phyloP scores from a whole-genome alignment of 1,284 basidiomycete species.

The Trichosporon coremiiforme region DNA sequence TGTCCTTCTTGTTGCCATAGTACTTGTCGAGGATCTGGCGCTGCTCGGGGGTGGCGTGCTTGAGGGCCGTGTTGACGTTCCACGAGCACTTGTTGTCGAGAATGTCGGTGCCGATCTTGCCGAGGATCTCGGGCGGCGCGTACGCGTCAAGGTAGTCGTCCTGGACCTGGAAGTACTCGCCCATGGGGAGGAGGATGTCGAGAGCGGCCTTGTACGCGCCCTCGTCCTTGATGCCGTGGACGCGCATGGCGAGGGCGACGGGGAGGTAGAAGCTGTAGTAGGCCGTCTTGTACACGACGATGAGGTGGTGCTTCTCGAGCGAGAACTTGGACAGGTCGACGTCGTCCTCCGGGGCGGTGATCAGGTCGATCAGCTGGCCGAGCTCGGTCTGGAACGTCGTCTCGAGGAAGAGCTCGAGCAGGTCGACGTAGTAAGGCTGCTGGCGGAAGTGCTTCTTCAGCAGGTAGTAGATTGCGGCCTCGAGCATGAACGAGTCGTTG shows the following conservation, averaged over 20 bases:
- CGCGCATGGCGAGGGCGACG: constrained; percentile 88
- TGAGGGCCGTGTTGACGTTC: constrained; percentile 89
- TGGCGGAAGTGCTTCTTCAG: constrained; percentile 84
- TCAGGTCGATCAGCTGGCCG: constrained; percentile 92
- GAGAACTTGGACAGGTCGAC: constrained; percentile 90
- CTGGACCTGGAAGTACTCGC: constrained; percentile 98
- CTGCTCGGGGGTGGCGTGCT: constrained; percentile 66
- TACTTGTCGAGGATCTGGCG: constrained; percentile 66
- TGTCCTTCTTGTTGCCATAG: constrained; percentile 78
- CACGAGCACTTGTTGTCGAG: constrained; percentile 99
- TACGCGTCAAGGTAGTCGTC: constrained; percentile 97
- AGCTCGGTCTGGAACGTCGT: constrained; percentile 93
- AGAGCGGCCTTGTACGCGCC: constrained; percentile 77
- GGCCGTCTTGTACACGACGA: constrained; percentile 97
- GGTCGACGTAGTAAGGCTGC: constrained; percentile 80
- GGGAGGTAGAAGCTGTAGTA: constrained; percentile 99
- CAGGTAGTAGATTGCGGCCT: constrained; percentile 87
- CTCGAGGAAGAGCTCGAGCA: constrained; percentile 91
- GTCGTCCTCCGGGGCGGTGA: constrained; percentile 87
- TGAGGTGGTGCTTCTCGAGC: constrained; percentile 80
- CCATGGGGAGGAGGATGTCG: constrained; percentile 85
- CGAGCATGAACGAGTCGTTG: constrained; percentile 97
- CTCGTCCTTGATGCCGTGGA: constrained; percentile 68
- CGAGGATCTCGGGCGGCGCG: constrained; percentile 86
- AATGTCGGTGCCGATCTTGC: constrained; percentile 98